phyloP scores from a whole-genome alignment of 257 asterid species.

The Plantago ovata region DNA sequence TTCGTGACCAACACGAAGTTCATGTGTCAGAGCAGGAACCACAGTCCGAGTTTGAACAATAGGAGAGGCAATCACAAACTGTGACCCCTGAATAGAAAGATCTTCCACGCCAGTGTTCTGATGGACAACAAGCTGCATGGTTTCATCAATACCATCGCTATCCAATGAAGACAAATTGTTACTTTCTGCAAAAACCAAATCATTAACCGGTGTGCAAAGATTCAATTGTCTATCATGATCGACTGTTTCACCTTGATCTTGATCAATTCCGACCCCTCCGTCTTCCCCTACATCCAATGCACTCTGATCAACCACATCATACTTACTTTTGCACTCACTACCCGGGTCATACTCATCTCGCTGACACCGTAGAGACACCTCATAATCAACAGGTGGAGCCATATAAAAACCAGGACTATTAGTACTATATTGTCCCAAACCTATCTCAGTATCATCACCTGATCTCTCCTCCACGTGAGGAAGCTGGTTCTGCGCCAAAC shows the following conservation, averaged over 20 bases:
- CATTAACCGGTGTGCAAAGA: conserved; percentile 30
- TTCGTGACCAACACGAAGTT: conserved; percentile 62
- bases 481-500: conserved; percentile 25
- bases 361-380: conserved; percentile 28
- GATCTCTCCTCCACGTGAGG: conserved; percentile 28
- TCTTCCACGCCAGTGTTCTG: conserved; percentile 32
- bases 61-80: conserved; percentile 37
- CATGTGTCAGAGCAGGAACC: conserved; percentile 36
- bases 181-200: conserved; percentile 30
- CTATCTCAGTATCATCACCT: conserved; percentile 20
- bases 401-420: conserved; percentile 17
- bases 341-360: conserved; percentile 28
- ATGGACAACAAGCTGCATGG: conserved; percentile 36
- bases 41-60: conserved; percentile 43
- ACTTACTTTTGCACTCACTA: conserved; percentile 34
- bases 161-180: conserved; percentile 17
- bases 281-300: conserved; percentile 19
- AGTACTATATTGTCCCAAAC: conserved; percentile 23
- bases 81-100: conserved; percentile 32
- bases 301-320: conserved; percentile 24
- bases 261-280: conserved; percentile 23
- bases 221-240: conserved; percentile 27
- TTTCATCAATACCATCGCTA: conserved; percentile 30
- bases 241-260: conserved; percentile 27
- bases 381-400: conserved; percentile 25